A percentile compares a stretch with the other conserved stretches of the same genome.
These are phyloP conservation scores for Zoysia matrella DNA, from an alignment of 202 grass and related monocot species.

Conservation along the genomic window DNA sequence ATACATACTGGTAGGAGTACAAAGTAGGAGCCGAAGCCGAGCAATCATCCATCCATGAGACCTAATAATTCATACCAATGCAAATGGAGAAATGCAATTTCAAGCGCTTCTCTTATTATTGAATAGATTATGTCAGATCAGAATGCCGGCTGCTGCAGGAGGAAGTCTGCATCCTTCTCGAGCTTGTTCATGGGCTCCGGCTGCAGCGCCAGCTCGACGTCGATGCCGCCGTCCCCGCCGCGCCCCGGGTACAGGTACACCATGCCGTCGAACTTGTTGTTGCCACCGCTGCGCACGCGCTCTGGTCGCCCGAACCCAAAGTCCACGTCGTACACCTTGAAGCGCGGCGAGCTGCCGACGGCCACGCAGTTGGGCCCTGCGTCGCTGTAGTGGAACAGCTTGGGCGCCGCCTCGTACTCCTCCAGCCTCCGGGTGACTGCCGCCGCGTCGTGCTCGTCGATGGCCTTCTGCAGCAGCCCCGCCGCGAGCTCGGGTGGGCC, in stretches of 20 bases:
- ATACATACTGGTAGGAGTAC: no score
- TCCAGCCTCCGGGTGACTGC: slow-evolving; percentile 69
- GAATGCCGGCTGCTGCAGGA: neutral
- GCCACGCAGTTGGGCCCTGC: slow-evolving; percentile 94
- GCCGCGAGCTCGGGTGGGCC: slow-evolving; percentile 54
- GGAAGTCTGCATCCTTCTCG: slow-evolving; percentile 66
- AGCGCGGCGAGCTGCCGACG: slow-evolving; percentile 90
- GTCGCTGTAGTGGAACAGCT: slow-evolving; percentile 96
- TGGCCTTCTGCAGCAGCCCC: slow-evolving; percentile 72
- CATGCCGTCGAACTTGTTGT: slow-evolving; percentile 99
- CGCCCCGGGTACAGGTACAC: slow-evolving; percentile 90
- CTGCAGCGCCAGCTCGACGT: slow-evolving; percentile 86
- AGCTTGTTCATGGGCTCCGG: slow-evolving; percentile 77
- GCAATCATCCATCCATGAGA: no score
- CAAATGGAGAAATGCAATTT: no score
- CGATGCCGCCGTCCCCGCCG: slow-evolving; percentile 73
- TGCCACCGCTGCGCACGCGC: slow-evolving; percentile 79
- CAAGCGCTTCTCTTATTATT: no score
- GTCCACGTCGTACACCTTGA: slow-evolving; percentile 92
- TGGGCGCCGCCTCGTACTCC: slow-evolving; percentile 86
- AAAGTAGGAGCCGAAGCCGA: no score
- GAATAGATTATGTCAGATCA: no score
- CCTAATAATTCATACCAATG: no score
- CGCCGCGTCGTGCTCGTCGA: slow-evolving; percentile 71
- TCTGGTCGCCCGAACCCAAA: slow-evolving; percentile 87